Evolutionary conservation across 208 protist genomes (phyloP).

Genomic region (Borovskyia barvae): DNA sequence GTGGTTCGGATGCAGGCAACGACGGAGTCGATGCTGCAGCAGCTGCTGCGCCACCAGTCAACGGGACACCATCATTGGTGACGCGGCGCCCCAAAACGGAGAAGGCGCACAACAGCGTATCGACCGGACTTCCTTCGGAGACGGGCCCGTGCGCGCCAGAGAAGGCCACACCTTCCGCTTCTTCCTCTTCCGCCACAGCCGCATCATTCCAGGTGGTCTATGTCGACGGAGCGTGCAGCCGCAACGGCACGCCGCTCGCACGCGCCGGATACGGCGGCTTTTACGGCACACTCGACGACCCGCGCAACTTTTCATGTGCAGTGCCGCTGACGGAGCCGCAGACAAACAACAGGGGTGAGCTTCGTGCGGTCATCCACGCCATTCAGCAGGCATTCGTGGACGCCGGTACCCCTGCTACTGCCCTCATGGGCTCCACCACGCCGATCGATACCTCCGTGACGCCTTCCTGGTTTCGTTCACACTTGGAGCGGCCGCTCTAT

Average conservation of each 20-base stretch:
- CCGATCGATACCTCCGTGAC: not conserved
- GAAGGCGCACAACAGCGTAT: too few species aligned
- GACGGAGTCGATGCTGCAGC: not conserved
- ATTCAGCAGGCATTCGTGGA: slow-evolving; percentile 48
- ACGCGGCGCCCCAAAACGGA: not conserved
- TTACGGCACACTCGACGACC: slow-evolving; percentile 56
- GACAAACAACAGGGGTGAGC: slow-evolving; percentile 85
- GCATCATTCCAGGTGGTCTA: slow-evolving; percentile 64
- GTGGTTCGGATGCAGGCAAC: not conserved
- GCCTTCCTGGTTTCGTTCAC: not conserved
- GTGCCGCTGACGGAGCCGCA: slow-evolving; percentile 55
- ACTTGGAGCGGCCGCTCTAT: slow-evolving; percentile 19
- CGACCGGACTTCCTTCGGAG: too few species aligned
- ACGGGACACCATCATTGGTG: not conserved
- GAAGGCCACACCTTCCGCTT: too few species aligned
- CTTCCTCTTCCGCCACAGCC: too few species aligned
- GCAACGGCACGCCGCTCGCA: slow-evolving; percentile 50
- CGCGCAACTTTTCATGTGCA: slow-evolving; percentile 65
- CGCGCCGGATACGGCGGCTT: slow-evolving; percentile 77
- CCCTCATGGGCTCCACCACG: slow-evolving; percentile 7
- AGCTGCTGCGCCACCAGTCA: not conserved
- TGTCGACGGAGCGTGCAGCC: slow-evolving; percentile 82
- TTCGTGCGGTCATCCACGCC: slow-evolving; percentile 75
- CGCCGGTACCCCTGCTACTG: slow-evolving; percentile 2
- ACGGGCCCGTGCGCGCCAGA: too few species aligned